Evolutionary conservation across 139 green algal species (phyloP), one percentile per base, ranked within the genome.

Genomic region (Limnomonas spitsbergensis): DNA sequence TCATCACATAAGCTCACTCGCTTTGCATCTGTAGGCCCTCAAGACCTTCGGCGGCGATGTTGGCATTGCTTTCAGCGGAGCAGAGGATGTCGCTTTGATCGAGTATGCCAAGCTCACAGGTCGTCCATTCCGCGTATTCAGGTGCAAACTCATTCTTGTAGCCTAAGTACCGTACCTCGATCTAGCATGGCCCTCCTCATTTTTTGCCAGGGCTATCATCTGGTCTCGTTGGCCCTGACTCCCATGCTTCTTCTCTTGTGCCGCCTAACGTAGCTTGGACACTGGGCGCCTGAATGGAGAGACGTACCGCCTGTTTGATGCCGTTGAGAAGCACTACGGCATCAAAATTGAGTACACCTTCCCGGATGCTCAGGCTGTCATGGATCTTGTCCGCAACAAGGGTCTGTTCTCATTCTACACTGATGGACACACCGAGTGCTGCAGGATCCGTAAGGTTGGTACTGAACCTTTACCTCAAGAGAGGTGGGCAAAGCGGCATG

Each of bases 281-380:
- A 99, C 96, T 3, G 96, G 96, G 38, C 90, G 96, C 69, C 87
- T 99, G n/a, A 98, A 99, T 86, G 73, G 91, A 0, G 96, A 99
- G 91, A 99, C 96, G 0, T 99, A 99, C 90, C 88, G 84, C 53
- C 78, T 97, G 42, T 98, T 98, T 86, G 92, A 97, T 77, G 80
- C 79, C 20, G 94, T 98, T 68, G 94, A 99, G 91, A 97, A 98
- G 88, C 95, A 98, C 87, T 99, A 98, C 80, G 86, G 86, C 67
- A 98, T 99, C 86, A 78, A 85, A 32, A 99, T 99, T 80, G 95
- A 99, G 88, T 99, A 98, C 91, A 98, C 91, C 40, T 98, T 99
- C 85, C 96, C 96, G 34, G 96, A 99, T 47, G 87, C 94, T 1
- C 80, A 94, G 69, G 94, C 95, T 84, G 84, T 89, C 32, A 91